Percentiles rank a stretch among this genome's conserved stretches.
These are phyloP conservation scores for Ophiostoma perfectum DNA, from an alignment of 2,329 filamentous ascomycete species.

Conservation along the genomic window DNA sequence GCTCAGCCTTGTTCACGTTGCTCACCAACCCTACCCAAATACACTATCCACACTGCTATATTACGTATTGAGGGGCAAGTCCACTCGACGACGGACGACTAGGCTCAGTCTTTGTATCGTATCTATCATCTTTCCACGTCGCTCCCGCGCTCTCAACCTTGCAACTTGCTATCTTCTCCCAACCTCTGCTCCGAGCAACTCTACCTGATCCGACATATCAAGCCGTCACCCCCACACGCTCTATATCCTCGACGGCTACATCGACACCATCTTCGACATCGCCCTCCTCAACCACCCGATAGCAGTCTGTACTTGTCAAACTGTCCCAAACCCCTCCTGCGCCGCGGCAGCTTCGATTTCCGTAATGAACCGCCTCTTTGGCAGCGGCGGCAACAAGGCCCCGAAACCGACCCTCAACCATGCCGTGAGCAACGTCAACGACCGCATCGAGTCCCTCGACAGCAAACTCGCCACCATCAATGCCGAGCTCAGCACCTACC, in stretches of 20 bases:
- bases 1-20: neutral
- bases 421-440: conserved; percentile 81
- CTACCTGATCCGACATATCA: neutral
- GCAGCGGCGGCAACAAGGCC: conserved; percentile 60
- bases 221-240: too few relatives aligned
- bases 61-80: conserved; percentile 11
- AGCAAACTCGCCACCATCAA: conserved; percentile 92
- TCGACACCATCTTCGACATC: neutral
- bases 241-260: neutral
- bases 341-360: neutral
- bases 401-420: conserved; percentile 84
- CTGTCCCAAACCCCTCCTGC: too few relatives aligned
- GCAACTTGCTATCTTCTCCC: too few relatives aligned
- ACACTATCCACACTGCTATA: neutral
- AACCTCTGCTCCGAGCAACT: too few relatives aligned
- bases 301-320: neutral
- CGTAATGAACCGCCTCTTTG: conserved; percentile 91
- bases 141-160: neutral
- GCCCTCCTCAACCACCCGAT: neutral
- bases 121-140: too few relatives aligned
- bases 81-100: neutral
- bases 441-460: conserved; percentile 78
- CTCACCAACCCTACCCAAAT: neutral
- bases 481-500: conserved; percentile 81
- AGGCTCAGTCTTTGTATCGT: neutral